Base-by-base conservation (phyloP, 2,329 filamentous ascomycete genomes). In the Cryphonectria radicalis region DNA sequence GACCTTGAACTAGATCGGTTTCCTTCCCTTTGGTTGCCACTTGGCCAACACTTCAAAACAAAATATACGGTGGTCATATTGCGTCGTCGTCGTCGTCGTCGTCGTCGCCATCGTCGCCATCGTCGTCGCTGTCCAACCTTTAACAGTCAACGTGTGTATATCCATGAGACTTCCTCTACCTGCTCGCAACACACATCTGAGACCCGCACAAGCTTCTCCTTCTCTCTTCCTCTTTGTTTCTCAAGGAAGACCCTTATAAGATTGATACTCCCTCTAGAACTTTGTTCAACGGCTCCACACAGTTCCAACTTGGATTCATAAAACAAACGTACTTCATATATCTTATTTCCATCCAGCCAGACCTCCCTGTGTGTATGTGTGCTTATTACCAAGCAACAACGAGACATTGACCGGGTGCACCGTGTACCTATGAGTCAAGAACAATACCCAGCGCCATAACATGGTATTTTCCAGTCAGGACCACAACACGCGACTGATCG, bases 181-280 rank as follows among this genome's bases (percentile, higher is more conserved):
- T n/a, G 35, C 19, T 40, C 59, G 59, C 59, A 40, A n/a, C 59
- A 40, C 59, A 62, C 35, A 62, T 62, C 32, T 62, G 59, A 19
- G 35, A 40, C 59, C 59, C 59, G 59, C 22, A 11, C 10, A n/a
- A 3, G 35, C 59, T 7, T 62, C 22, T 50, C 5, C 11, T 32
- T 37, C 32, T 62, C 19, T 57, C 25, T 57, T 55, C 11, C n/a
- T 55, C 50, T 55, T 8, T 32, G 17, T 57, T 4, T 7, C 13
- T 35, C 35, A 40, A 22, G 8, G n/a, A 40, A 62, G 19, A 7
- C 35, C 19, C 19, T n/a, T 22, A n/a, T 40, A n/a, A 62, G 4
- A 37, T 40, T 40, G 35, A 7, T 8, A 62, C 35, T 40, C 22
- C 46, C 40, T 35, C 55, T 59, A 32, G 28, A 32, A 59, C 1